Evolutionary conservation across 257 asterid genomes (phyloP), one percentile per base, ranked within the genome.

Genomic region (Prunella vulgaris): DNA sequence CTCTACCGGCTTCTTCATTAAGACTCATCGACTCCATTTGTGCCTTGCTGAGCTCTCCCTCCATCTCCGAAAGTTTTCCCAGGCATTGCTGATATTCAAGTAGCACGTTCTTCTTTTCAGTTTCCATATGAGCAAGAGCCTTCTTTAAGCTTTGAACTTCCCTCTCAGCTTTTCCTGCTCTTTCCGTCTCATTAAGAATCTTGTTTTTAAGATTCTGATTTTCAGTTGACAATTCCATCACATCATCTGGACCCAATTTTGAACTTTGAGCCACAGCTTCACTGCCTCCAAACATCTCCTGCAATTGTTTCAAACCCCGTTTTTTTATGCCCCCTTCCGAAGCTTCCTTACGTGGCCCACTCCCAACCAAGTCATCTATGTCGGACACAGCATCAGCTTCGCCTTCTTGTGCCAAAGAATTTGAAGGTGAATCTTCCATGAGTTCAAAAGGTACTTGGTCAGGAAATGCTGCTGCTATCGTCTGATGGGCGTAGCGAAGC

Each of bases 401-500:
- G 24, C 49, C 46, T 4, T 74, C 86, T 25, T 56, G 75, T 58
- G 70, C 74, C 57, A 66, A 79, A 46, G 82, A 76, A 74, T 68
- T 80, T 1, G 78, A 69, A 71, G 90, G 83, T 8, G 95, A 82
- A 67, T 86, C 96, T 14, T 87, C 97, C 2, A 59, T 70, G 14
- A 84, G 79, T 27, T 81, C 82, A 44, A 80, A 82, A 21, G 95
- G 96, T 30, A 87, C 76, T 76, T 90, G 88, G 60, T 93, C 87
- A 14, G 99, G 97, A 70, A 93, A 88, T 5, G 89, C 97, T 68
- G 85, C 84, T 5, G 95, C 88, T 74, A 93, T 80, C 30, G 96
- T 81, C 60, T 77, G 75, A 52, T 90, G 99, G 66, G 96, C 96
- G 40, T 86, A 95, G 58, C 95, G 89, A 66, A 93, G 95, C 77